Evolutionary conservation across 768 basidiomycete genomes (phyloP), one percentile per base, ranked within the genome.

Genomic region (Leucosporidium scottii): DNA sequence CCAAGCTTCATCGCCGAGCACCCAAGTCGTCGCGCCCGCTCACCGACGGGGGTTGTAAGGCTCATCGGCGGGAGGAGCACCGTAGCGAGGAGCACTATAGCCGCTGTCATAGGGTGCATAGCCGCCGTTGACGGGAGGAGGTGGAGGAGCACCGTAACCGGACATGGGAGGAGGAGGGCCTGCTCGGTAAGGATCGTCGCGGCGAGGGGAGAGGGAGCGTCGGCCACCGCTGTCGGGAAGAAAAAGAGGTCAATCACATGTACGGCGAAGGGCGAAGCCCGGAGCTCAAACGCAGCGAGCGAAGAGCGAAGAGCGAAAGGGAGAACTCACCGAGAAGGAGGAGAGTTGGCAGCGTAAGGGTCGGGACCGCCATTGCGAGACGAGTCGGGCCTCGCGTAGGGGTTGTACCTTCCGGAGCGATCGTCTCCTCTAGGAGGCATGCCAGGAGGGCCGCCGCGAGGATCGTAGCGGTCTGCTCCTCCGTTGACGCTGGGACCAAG

Each of bases 131-230:
- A n/a, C 23, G 20, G 56, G 53, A 27, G 65, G 60, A 23, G 65
- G 56, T 3, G 12, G 30, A 25, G 59, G 65, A 31, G 51, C 44
- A 10, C 67, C 66, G 58, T 68, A 65, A 9, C 66, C 63, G 21
- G 62, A 65, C 58, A 57, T 58, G 58, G 34, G 31, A 23, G 62
- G 31, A 23, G 62, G 20, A 15, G 65, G 59, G 1, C 64, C 47
- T 23, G 59, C 49, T 2, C 44, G 61, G 67, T 66, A 60, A 20
- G 39, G 28, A 53, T 60, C 61, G 31, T 57, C 61, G 39, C 70
- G 70, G 10, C 70, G 70, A 2, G 70, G 70, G 10, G 67, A 68
- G 48, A 71, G 58, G 15, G 70, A 71, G 28, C 70, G 70, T 17
- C 70, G 70, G 4, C 31, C 31, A 0, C 61, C 59, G 20, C 66